Percentiles rank a stretch among this genome's conserved stretches.
These are phyloP conservation scores for Fusarium tuaranense DNA, from an alignment of 2,329 filamentous ascomycete genomes.

Conservation along the genomic window DNA sequence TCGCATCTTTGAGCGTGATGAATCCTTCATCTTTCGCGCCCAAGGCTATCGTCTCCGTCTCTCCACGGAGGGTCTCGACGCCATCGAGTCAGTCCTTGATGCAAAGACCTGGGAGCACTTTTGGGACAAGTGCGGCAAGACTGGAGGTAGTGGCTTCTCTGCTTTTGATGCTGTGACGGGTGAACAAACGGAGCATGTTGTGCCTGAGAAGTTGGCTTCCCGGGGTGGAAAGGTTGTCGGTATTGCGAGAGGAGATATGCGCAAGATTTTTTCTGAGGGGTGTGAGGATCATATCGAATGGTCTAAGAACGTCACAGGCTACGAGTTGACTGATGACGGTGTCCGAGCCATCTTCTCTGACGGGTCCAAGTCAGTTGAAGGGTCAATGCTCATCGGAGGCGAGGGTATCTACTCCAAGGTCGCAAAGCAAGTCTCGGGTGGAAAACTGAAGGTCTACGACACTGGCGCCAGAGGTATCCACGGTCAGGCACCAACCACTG, in stretches of 20 bases:
- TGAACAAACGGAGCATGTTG: constrained; percentile 49
- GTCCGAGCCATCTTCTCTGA: constrained; percentile 71
- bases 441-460: constrained; percentile 71
- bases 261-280: constrained; percentile 67
- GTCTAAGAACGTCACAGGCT: constrained; percentile 67
- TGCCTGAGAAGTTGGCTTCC: constrained; percentile 56
- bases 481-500: constrained; percentile 71
- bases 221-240: constrained; percentile 70
- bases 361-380: constrained; percentile 68
- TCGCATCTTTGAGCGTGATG: constrained; percentile 67
- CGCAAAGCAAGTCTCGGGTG: constrained; percentile 68
- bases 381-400: constrained; percentile 69
- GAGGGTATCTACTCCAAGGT: constrained; percentile 73
- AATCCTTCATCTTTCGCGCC: constrained; percentile 63
- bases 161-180: constrained; percentile 66
- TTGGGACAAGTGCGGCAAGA: constrained; percentile 70
- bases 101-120: constrained; percentile 62
- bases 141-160: constrained; percentile 65
- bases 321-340: constrained; percentile 65
- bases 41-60: constrained; percentile 73
- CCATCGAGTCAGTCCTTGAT: constrained; percentile 69
- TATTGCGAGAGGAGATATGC: constrained; percentile 73
- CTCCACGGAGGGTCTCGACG: constrained; percentile 66
- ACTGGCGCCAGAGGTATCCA: constrained; percentile 74
- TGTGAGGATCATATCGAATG: constrained; percentile 67